phyloP scores from a whole-genome alignment of 352 stramenopile genomes.

The Phytopythium mirpurense region DNA sequence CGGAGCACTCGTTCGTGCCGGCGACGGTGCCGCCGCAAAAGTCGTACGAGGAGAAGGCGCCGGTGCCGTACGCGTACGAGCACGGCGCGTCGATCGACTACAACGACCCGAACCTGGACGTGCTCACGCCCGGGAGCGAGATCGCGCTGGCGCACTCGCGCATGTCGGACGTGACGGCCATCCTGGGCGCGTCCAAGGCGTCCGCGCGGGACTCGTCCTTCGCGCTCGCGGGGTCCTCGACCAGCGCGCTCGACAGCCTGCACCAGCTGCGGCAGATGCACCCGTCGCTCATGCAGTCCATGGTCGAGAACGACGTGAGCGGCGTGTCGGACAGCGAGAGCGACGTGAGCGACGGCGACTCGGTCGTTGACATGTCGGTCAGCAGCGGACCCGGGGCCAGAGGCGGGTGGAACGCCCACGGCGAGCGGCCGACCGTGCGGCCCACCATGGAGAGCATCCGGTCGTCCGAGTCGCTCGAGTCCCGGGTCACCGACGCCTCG shows the following conservation, averaged over 20 bases:
- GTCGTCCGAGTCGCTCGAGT: not conserved
- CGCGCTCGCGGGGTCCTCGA: slow-evolving; percentile 19
- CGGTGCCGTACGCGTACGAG: slow-evolving; percentile 6
- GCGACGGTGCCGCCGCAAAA: slow-evolving; percentile 7
- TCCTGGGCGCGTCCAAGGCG: slow-evolving; percentile 21
- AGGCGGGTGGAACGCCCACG: not conserved
- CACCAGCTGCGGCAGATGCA: slow-evolving; percentile 22
- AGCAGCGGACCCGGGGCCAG: not conserved
- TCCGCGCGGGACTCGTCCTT: slow-evolving; percentile 9
- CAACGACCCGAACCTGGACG: slow-evolving; percentile 46
- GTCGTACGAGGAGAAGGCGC: slow-evolving; percentile 14
- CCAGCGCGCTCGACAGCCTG: slow-evolving; percentile 10
- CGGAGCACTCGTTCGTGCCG: slow-evolving; percentile 13
- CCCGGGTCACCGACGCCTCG: too few species aligned
- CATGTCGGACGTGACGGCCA: slow-evolving; percentile 26
- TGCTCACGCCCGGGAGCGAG: slow-evolving; percentile 60
- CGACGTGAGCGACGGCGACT: slow-evolving; percentile 34
- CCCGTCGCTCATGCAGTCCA: slow-evolving; percentile 14
- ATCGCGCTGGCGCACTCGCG: slow-evolving; percentile 37
- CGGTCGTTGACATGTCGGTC: slow-evolving; percentile 31
- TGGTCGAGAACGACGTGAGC: slow-evolving; percentile 22
- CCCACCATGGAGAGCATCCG: slow-evolving; percentile 7
- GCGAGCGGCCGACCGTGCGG: not conserved
- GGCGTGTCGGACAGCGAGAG: slow-evolving; percentile 26
- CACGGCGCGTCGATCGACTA: slow-evolving; percentile 26